These are phyloP conservation scores for Penicillium sp. DNA, from an alignment of 2,329 filamentous ascomycete species.

Conservation along the genomic window DNA sequence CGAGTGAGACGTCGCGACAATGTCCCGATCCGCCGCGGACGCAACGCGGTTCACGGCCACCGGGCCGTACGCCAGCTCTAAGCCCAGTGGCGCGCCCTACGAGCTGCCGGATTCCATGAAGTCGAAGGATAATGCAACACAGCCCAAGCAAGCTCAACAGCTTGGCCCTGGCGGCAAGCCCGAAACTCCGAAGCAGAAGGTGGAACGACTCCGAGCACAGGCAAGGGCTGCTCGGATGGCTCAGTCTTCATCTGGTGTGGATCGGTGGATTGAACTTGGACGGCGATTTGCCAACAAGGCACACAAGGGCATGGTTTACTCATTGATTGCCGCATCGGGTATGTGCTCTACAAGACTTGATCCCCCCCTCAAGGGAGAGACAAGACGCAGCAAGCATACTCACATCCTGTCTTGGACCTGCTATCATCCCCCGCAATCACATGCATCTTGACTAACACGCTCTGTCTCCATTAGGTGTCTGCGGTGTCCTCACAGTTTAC, in stretches of 20 bases:
- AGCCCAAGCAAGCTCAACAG: constrained; percentile 14
- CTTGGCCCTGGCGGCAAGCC: constrained; percentile 28
- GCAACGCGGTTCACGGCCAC: constrained; percentile 54
- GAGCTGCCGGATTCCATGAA: constrained; percentile 33
- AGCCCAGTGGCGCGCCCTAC: constrained; percentile 34
- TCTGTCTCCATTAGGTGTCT: constrained; percentile 50
- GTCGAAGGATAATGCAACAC: constrained; percentile 10
- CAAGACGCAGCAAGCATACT: not conserved
- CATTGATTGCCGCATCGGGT: constrained; percentile 63
- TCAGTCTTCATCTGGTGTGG: constrained; percentile 56
- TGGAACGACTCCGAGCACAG: constrained; percentile 66
- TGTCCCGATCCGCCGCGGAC: constrained; percentile 51
- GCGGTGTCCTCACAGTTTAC: constrained; percentile 61
- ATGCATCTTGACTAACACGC: not conserved
- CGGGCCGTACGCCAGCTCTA: constrained; percentile 49
- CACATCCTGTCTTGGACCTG: not conserved
- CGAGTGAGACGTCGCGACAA: constrained; percentile 17
- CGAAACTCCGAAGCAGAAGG: constrained; percentile 69
- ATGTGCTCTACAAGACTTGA: constrained; percentile 25
- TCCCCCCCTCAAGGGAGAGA: not conserved
- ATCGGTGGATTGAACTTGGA: constrained; percentile 54
- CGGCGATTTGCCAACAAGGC: constrained; percentile 60
- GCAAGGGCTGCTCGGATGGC: constrained; percentile 66
- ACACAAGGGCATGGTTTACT: constrained; percentile 60
- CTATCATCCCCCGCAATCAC: not conserved